These are phyloP conservation scores for Globisporangium cylindrosporum DNA, from an alignment of 352 stramenopile species.

Conservation along the genomic window DNA sequence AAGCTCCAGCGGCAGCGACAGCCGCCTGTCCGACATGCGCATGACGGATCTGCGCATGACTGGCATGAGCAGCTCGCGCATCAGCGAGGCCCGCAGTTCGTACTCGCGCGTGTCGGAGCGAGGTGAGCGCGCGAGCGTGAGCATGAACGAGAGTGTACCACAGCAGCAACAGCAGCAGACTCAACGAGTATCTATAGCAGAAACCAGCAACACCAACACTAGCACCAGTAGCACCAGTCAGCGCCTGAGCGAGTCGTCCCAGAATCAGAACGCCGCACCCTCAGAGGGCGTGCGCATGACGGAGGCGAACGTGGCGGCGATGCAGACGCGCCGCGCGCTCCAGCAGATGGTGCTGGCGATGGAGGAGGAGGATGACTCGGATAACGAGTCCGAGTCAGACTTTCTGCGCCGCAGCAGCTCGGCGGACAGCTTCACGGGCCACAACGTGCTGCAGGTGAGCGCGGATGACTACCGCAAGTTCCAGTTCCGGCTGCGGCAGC, in stretches of 20 bases:
- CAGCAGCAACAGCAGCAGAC: constrained; percentile 10
- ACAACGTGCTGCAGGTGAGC: constrained; percentile 48
- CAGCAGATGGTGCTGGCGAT: constrained; percentile 85
- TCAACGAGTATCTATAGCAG: constrained; percentile 13
- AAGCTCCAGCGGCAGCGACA: constrained; percentile 11
- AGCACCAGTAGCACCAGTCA: constrained; percentile 11
- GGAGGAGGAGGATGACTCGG: constrained; percentile 60
- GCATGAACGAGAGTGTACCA: constrained; percentile 9
- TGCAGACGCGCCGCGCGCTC: constrained; percentile 78
- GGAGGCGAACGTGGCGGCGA: constrained; percentile 57
- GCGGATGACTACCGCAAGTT: constrained; percentile 81
- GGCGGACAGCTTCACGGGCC: constrained; percentile 5
- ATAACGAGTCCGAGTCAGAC: constrained; percentile 52
- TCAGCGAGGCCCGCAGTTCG: constrained; percentile 15
- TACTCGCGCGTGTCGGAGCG: constrained; percentile 10
- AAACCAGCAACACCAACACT: neutral
- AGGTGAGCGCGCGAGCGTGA: neutral
- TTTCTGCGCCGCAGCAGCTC: constrained; percentile 20
- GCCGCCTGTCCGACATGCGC: constrained; percentile 17
- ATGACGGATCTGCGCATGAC: constrained; percentile 31
- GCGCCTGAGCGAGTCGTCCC: constrained; percentile 15
- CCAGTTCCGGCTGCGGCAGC: constrained; percentile 74
- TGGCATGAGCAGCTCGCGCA: constrained; percentile 22
- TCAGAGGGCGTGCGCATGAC: constrained; percentile 39
- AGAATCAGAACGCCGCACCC: neutral